These are phyloP conservation scores for Taphrina populina DNA, from an alignment of 1,139 yeast species.

Conservation along the genomic window DNA sequence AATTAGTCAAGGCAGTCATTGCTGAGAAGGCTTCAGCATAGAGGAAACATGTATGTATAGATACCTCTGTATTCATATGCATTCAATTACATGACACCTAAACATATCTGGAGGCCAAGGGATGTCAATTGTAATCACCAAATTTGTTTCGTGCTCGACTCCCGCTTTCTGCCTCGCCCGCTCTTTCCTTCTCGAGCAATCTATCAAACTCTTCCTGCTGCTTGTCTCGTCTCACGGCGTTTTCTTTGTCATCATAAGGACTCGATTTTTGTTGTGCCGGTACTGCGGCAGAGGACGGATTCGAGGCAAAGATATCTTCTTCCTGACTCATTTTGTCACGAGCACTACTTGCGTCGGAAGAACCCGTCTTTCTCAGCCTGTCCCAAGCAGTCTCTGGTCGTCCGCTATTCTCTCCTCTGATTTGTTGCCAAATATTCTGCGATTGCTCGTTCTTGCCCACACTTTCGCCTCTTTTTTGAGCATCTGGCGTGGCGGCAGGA, in stretches of 20 bases:
- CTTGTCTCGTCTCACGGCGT: not conserved
- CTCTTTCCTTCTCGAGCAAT: conserved; percentile 24
- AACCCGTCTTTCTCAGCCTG: conserved; percentile 12
- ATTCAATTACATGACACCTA: no score
- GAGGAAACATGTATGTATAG: no score
- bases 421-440: conserved; percentile 24
- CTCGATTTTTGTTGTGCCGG: not conserved
- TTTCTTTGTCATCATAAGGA: not conserved
- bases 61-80: no score
- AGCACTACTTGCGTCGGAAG: not conserved
- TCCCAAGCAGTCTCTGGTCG: conserved; percentile 33
- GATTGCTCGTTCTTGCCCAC: conserved; percentile 2
- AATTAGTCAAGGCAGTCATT: conserved; percentile 13
- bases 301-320: not conserved
- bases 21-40: conserved; percentile 18
- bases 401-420: conserved; percentile 14
- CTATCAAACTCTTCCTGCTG: conserved; percentile 25
- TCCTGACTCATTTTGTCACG: not conserved
- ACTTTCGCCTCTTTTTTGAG: not conserved
- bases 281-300: not conserved
- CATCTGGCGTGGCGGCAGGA: not conserved
- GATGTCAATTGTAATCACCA: conserved; percentile 18
- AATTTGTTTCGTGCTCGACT: conserved; percentile 20
- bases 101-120: no score
- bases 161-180: conserved; percentile 21